These are phyloP conservation scores for Suillus sp. DNA, from an alignment of 768 basidiomycete genomes.

Conservation along the genomic window DNA sequence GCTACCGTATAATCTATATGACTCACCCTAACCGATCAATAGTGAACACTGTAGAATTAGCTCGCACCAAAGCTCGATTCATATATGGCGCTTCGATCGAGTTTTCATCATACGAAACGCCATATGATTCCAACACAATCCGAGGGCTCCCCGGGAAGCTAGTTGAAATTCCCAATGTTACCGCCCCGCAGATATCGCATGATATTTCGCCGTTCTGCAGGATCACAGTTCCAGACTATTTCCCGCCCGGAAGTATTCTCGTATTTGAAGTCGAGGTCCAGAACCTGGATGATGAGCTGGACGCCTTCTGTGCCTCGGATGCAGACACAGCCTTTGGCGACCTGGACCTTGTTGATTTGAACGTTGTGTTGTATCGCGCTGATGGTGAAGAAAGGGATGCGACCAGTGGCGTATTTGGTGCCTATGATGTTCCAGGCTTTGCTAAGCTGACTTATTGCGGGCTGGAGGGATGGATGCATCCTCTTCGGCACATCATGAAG, in stretches of 20 bases:
- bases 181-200: slow-evolving; percentile 64
- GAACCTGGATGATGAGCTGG: slow-evolving; percentile 69
- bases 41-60: slow-evolving; percentile 87
- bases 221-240: slow-evolving; percentile 81
- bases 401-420: slow-evolving; percentile 77
- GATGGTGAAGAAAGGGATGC: slow-evolving; percentile 93
- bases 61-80: slow-evolving; percentile 76
- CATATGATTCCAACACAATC: slow-evolving; percentile 53
- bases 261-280: slow-evolving; percentile 86
- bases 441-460: slow-evolving; percentile 89
- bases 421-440: slow-evolving; percentile 75
- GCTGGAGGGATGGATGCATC: slow-evolving; percentile 96
- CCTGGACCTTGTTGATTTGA: slow-evolving; percentile 85
- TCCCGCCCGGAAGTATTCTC: slow-evolving; percentile 97
- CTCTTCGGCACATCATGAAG: slow-evolving; percentile 78
- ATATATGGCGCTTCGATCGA: slow-evolving; percentile 78
- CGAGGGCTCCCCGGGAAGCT: slow-evolving; percentile 75
- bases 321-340: slow-evolving; percentile 72
- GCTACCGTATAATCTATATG: no score
- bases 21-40: slow-evolving; percentile 6
- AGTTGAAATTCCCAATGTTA: slow-evolving; percentile 59
- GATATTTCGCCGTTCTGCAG: slow-evolving; percentile 71
- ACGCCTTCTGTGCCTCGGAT: slow-evolving; percentile 69
- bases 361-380: slow-evolving; percentile 80
- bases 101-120: slow-evolving; percentile 60